Conservation (phyloP, 2,329 filamentous ascomycete species). For the Thelonectria olida region DNA sequence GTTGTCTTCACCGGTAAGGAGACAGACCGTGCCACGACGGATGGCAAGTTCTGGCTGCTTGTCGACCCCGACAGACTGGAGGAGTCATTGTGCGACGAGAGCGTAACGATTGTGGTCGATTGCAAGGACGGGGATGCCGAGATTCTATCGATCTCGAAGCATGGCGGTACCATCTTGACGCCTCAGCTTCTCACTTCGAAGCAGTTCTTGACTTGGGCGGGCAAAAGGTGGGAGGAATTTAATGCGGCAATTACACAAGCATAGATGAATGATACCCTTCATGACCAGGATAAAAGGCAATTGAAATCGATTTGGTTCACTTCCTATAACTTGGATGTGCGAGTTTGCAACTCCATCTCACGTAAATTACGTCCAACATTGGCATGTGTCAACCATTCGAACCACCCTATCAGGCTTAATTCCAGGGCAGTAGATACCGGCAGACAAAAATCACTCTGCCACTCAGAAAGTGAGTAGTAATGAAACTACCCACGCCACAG, state of each 20-base stretch:
- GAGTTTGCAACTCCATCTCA: neutral
- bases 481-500: slow-evolving; percentile 61
- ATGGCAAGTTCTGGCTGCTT: slow-evolving; percentile 75
- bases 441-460: slow-evolving; percentile 70
- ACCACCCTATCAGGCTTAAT: slow-evolving; percentile 80
- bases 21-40: slow-evolving; percentile 51
- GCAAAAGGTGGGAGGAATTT: slow-evolving; percentile 48
- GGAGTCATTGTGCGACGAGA: slow-evolving; percentile 84
- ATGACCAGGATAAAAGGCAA: slow-evolving; percentile 21
- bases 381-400: slow-evolving; percentile 82
- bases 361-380: neutral
- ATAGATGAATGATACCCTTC: slow-evolving; percentile 42
- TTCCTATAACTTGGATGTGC: neutral
- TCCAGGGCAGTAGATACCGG: slow-evolving; percentile 92
- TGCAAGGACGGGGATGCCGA: slow-evolving; percentile 59
- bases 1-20: slow-evolving; percentile 78
- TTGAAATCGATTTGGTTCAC: neutral
- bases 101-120: slow-evolving; percentile 85
- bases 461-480: slow-evolving; percentile 59
- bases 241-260: slow-evolving; percentile 42
- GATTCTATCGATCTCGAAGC: slow-evolving; percentile 82
- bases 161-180: slow-evolving; percentile 77
- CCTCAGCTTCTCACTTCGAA: slow-evolving; percentile 71
- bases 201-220: slow-evolving; percentile 56
- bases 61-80: slow-evolving; percentile 91